Evolutionary conservation across 192 early-diverging fungal genomes (phyloP).

Genomic region (Bifiguratus adelaidae): DNA sequence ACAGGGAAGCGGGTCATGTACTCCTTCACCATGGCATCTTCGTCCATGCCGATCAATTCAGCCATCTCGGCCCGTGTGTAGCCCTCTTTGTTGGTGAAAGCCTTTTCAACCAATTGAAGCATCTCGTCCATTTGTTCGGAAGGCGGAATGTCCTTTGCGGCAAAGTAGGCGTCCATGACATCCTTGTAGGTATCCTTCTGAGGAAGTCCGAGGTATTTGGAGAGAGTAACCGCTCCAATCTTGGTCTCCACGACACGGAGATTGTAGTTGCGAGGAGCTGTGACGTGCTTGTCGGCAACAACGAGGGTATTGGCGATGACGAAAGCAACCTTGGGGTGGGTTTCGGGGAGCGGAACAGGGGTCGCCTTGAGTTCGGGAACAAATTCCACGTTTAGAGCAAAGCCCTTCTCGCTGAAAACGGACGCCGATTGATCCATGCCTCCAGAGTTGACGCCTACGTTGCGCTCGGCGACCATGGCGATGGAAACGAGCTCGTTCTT

Average conservation of each 20-base stretch:
- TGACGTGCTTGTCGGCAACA: conserved; percentile 75
- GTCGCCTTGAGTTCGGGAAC: conserved; percentile 52
- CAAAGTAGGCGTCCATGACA: conserved; percentile 34
- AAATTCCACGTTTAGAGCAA: conserved; percentile 75
- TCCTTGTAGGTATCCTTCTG: conserved; percentile 26
- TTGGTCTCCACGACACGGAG: conserved; percentile 87
- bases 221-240: conserved; percentile 58
- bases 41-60: conserved; percentile 14
- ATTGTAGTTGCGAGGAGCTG: conserved; percentile 85
- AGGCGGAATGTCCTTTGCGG: conserved; percentile 7
- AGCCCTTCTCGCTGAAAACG: conserved; percentile 59
- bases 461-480: conserved; percentile 73
- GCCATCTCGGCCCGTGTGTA: conserved; percentile 27
- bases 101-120: conserved; percentile 12
- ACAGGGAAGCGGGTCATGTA: conserved; percentile 30
- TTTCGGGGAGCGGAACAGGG: conserved; percentile 53
- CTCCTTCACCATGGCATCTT: conserved; percentile 19
- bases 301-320: conserved; percentile 87
- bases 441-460: conserved; percentile 63
- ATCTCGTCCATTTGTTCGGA: conserved; percentile 14
- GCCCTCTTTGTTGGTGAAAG: conserved; percentile 21
- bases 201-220: conserved; percentile 31
- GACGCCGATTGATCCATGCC: conserved; percentile 93
- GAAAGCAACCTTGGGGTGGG: conserved; percentile 48
- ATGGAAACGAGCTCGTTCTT: conserved; percentile 51